Base-by-base conservation (phyloP, 78 protist genomes). In the Dictyostelium brefeldianum region DNA sequence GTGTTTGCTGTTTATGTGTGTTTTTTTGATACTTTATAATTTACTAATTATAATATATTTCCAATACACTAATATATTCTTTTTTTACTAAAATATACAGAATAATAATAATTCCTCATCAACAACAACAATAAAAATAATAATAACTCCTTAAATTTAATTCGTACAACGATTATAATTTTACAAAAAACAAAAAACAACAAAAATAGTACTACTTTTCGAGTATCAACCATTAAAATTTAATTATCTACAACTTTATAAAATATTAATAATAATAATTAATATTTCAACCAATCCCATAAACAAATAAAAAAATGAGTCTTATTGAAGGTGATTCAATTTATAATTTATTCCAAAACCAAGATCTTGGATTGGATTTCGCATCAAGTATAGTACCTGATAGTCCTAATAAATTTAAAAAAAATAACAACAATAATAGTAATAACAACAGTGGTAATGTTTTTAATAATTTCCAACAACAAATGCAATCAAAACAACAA, bases 351-450 rank as follows among this genome's bases (percentile, higher is more conserved):
- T 87, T 87, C 27, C 84, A 81, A 77, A 77, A 27, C n/a, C 83
- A 36, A 48, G 93, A 87, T 31, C 75, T 87, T 22, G 81, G 70
- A 20, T n/a, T 87, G 20, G 93, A 87, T 77, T 87, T 87, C 46
- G 79, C 93, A 25, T 65, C 78, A 48, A 80, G 92, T 62, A 36
- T 87, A 0, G 93, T 87, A 20, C 93, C 93, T 31, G 93, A 87
- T 31, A 87, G 93, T 20, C 93, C 93, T 29, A 87, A 87, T 22
- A 87, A 87, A 83, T 70, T 83, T 73, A 56, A 56, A 31, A 78
- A 78, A 22, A 78, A 78, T 31, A 14, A 7, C 10, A 46, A 46
- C 17, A n/a, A 25, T 8, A 78, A 54, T 20, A 78, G 54, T 17
- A 14, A 15, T 10, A 46, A 46, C 17, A n/a, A 25, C 10, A 78